Base-by-base conservation (phyloP, 192 early-diverging fungal genomes). In the Obelidium mucronatum region DNA sequence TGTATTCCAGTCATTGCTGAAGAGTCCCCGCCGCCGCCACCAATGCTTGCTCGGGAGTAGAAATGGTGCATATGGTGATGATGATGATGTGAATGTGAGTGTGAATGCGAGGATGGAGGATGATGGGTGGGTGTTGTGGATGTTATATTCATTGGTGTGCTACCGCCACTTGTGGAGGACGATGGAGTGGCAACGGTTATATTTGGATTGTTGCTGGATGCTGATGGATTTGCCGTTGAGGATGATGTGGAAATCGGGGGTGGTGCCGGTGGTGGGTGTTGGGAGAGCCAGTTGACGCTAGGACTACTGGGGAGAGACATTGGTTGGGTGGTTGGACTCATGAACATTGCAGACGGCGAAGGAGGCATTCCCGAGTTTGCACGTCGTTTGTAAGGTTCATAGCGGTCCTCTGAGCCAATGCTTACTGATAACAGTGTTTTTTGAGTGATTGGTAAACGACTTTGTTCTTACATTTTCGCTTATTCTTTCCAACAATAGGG, bases 361-460 rank as follows among this genome's bases (percentile, higher is more conserved):
- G 60, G 44, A 33, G 60, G 35, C 19, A 61, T 6, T 8, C 13
- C 26, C 19, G 54, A 35, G 3, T 24, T n/a, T 34, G 11, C 13
- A 1, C 55, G 65, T 28, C 79, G 73, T 52, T 80, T 83, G 67
- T 83, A 83, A 11, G 82, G 82, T 36, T 83, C 82, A 55, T 78
- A 83, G 35, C 82, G 82, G 28, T 83, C 82, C n/a, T 67, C 67
- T 8, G 33, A 55, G 2, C 34, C 44, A 40, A 69, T 72, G 66
- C 67, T 69, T 53, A 69, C 55, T 75, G 17, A 31, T 67, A 66
- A 22, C 22, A 28, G 13, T 19, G 15, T 19, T 67, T 72, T 19
- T n/a, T n/a, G n/a, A n/a, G n/a, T n/a, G n/a, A n/a, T n/a, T n/a
- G n/a, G n/a, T n/a, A n/a, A n/a, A n/a, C 24, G 60, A 42, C 0